Conservation (phyloP, 2,329 filamentous ascomycete species). For the Fusarium coicis region DNA sequence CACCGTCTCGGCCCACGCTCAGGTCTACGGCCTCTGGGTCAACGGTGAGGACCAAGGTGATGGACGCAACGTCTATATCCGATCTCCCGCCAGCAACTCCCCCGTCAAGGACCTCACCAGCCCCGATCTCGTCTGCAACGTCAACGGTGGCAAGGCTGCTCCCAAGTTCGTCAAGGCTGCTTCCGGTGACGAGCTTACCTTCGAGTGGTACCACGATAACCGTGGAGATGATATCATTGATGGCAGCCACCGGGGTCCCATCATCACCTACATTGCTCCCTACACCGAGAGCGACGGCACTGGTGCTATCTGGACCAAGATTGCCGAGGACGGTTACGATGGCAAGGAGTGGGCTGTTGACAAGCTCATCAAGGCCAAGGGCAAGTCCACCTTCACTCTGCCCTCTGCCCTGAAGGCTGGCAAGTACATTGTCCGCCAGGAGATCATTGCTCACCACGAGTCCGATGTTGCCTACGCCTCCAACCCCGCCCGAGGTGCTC, state of each 20-base stretch:
- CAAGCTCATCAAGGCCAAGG: constrained; percentile 58
- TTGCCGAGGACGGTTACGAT: constrained; percentile 50
- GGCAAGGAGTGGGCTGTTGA: constrained; percentile 57
- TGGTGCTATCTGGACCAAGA: constrained; percentile 63
- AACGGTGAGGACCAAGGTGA: constrained; percentile 58
- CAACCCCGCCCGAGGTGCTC: constrained; percentile 49
- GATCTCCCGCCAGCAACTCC: constrained; percentile 56
- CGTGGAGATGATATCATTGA: constrained; percentile 64
- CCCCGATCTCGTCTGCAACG: constrained; percentile 57
- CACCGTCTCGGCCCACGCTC: constrained; percentile 57
- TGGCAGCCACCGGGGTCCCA: constrained; percentile 62
- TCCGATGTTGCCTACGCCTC: constrained; percentile 48
- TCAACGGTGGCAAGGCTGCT: constrained; percentile 52
- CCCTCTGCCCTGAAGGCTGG: constrained; percentile 58
- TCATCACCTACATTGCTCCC: constrained; percentile 63
- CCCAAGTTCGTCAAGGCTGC: constrained; percentile 55
- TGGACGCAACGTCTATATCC: constrained; percentile 56
- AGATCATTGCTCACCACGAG: constrained; percentile 65
- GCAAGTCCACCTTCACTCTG: constrained; percentile 60
- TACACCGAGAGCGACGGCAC: constrained; percentile 56
- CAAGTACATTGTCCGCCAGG: constrained; percentile 65
- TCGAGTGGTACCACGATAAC: constrained; percentile 64
- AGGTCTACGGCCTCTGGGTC: constrained; percentile 59
- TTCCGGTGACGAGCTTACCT: constrained; percentile 59
- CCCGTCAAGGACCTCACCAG: constrained; percentile 57